Base-by-base conservation (phyloP, 495 filamentous ascomycete species). In the Aspergillus olivimuriae region DNA sequence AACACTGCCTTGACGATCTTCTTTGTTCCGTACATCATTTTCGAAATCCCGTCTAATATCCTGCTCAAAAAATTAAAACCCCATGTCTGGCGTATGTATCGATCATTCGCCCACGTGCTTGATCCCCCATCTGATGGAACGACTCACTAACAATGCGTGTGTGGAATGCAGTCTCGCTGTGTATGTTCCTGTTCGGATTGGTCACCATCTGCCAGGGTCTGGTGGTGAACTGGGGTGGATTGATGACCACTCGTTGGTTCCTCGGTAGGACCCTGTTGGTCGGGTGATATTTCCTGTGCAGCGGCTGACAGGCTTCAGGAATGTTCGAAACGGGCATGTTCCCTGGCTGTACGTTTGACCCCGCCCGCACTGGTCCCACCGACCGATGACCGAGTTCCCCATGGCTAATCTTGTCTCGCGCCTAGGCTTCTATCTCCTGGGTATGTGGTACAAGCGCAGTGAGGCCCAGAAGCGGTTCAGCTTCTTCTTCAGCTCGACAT, bases 321-420 rank as follows among this genome's bases (percentile, higher is more conserved):
- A 41, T 95, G 3, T 89, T 89, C 44, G 90, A 97, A 65, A 80
- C 86, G 0, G 90, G 86, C 61, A 89, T 91, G 82, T 95, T 94
- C 54, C 87, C 88, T 1, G 87, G 76, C 50, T 75, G 64, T 64
- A 57, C 43, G 58, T 61, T 18, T 4, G n/a, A n/a, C n/a, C n/a
- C n/a, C 36, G 18, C 7, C 39, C 18, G 14, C 20, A 23, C 19
- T 17, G n/a, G 28, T 34, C 3, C 12, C 14, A 23, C 12, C 36
- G 2, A 31, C 20, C 36, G 18, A 20, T n/a, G 23, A 19, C 28
- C 2, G 4, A 21, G 17, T 17, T 9, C 28, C 17, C 24, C 23
- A 4, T 35, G 33, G 32, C 39, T 51, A 37, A 55, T 34, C 22
- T 5, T 33, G 31, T 31, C 46, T 47, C 21, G 22, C 30, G 19